Evolutionary conservation across 495 filamentous ascomycete genomes (phyloP).

Genomic region (Lentithecium fluviatile): DNA sequence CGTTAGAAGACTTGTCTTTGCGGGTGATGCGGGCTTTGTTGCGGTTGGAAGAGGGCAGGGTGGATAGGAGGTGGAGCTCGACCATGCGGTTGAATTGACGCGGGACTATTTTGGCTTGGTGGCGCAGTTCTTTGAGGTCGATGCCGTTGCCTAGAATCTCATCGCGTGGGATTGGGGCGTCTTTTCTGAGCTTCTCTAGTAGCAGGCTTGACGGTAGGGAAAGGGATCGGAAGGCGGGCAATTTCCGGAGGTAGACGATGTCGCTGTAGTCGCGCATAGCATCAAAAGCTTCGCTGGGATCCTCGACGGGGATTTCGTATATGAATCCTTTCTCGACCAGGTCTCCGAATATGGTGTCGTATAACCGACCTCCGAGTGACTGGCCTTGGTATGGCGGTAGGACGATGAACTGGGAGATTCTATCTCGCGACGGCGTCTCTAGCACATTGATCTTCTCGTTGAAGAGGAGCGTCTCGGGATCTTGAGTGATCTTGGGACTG

Average conservation of each 20-base stretch:
- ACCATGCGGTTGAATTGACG: constrained; percentile 85
- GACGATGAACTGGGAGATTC: constrained; percentile 93
- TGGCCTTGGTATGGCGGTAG: constrained; percentile 81
- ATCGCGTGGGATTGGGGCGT: constrained; percentile 55
- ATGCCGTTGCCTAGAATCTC: constrained; percentile 58
- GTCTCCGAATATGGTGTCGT: constrained; percentile 68
- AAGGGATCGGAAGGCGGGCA: constrained; percentile 55
- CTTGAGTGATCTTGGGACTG: constrained; percentile 10
- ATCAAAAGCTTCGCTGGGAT: constrained; percentile 93
- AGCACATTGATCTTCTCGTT: constrained; percentile 21
- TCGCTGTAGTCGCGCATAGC: constrained; percentile 84
- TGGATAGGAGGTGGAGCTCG: constrained; percentile 84
- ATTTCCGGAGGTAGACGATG: constrained; percentile 61
- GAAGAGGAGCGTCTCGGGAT: constrained; percentile 20
- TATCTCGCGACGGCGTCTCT: constrained; percentile 63
- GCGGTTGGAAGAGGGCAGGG: constrained; percentile 63
- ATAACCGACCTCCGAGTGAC: constrained; percentile 77
- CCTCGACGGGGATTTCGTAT: constrained; percentile 87
- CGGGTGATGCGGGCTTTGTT: constrained; percentile 57
- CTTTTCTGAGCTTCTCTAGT: constrained; percentile 29
- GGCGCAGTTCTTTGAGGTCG: constrained; percentile 60
- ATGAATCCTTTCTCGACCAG: constrained; percentile 63
- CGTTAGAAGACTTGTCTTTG: constrained; percentile 52
- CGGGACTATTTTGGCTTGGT: constrained; percentile 69
- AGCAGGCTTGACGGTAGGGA: constrained; percentile 51